Percentiles rank a stretch among this genome's conserved stretches.
phyloP scores from a whole-genome alignment of 116 monocot genomes.

The Trichopus zeylanicus region DNA sequence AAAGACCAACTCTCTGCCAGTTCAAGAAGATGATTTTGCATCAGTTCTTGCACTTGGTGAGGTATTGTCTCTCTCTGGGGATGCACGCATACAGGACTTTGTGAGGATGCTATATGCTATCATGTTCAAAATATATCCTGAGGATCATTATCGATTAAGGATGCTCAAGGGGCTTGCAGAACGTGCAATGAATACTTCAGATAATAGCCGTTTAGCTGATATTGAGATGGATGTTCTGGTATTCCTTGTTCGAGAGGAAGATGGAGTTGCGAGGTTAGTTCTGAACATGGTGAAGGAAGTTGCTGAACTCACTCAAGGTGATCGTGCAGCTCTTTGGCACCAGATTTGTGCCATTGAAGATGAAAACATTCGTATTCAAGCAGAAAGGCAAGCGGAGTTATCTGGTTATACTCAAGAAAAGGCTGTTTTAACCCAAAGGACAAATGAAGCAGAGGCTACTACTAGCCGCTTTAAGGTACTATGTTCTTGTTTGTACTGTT shows the following conservation, averaged over 20 bases:
- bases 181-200: conserved; percentile 65
- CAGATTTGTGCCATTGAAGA: conserved; percentile 73
- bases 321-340: conserved; percentile 85
- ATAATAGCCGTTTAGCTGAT: conserved; percentile 53
- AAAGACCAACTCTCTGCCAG: conserved; percentile 24
- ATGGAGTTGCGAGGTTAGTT: conserved; percentile 66
- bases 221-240: conserved; percentile 89
- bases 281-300: conserved; percentile 83
- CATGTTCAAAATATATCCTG: conserved; percentile 80
- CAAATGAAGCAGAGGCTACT: conserved; percentile 67
- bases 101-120: conserved; percentile 88
- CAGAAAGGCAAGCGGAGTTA: conserved; percentile 53
- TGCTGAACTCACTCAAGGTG: conserved; percentile 71
- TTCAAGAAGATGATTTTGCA: conserved; percentile 67
- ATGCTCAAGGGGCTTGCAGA: conserved; percentile 87
- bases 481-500: conserved; percentile 6
- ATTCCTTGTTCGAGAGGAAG: conserved; percentile 80
- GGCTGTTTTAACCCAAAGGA: conserved; percentile 35
- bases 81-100: conserved; percentile 75
- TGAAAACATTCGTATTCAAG: conserved; percentile 62
- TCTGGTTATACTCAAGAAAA: conserved; percentile 64
- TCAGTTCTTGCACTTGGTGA: conserved; percentile 77
- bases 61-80: conserved; percentile 65
- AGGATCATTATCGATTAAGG: conserved; percentile 55
- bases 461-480: conserved; percentile 63